Conservation (phyloP, 225 moss, liverwort and hornwort genomes). For the Takakia lepidozioides region DNA sequence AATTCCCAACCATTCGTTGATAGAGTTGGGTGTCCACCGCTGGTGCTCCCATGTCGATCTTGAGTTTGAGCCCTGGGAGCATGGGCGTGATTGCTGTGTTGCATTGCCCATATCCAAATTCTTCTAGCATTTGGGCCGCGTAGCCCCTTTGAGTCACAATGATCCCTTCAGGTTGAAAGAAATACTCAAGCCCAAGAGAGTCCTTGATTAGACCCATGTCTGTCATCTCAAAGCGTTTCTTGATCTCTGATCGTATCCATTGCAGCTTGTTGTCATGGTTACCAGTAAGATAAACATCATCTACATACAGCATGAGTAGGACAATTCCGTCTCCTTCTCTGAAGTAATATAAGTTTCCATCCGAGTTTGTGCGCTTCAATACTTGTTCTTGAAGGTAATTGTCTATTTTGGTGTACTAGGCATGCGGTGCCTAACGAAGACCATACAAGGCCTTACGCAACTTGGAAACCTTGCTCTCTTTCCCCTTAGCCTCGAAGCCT, state of each 20-base stretch:
- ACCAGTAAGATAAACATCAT: not conserved
- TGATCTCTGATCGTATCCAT: not conserved
- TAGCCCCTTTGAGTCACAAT: not conserved
- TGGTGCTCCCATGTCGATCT: not conserved
- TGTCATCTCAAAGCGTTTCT: not conserved
- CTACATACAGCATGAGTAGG: not conserved
- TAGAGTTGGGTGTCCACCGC: not conserved
- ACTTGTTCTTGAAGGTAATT: constrained; percentile 2
- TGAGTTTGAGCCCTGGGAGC: not conserved
- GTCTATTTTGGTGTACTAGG: constrained; percentile 8
- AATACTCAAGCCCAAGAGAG: not conserved
- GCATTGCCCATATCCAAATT: not conserved
- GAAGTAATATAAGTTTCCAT: constrained; percentile 2
- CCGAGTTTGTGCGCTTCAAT: not conserved
- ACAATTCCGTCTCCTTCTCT: not conserved
- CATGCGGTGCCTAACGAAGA: constrained; percentile 2
- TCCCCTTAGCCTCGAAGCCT: not conserved
- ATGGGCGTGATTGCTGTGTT: not conserved
- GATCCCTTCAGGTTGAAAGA: not conserved
- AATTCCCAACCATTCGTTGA: not conserved
- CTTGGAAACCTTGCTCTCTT: not conserved
- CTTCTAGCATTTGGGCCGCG: not conserved
- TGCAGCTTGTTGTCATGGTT: not conserved
- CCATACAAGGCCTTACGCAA: constrained; percentile 5
- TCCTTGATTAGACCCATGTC: not conserved